A percentile compares a stretch with the other conserved stretches of the same genome.
These are phyloP conservation scores for Nicotiana attenuata DNA, from an alignment of 257 asterid genomes.

Conservation along the genomic window DNA sequence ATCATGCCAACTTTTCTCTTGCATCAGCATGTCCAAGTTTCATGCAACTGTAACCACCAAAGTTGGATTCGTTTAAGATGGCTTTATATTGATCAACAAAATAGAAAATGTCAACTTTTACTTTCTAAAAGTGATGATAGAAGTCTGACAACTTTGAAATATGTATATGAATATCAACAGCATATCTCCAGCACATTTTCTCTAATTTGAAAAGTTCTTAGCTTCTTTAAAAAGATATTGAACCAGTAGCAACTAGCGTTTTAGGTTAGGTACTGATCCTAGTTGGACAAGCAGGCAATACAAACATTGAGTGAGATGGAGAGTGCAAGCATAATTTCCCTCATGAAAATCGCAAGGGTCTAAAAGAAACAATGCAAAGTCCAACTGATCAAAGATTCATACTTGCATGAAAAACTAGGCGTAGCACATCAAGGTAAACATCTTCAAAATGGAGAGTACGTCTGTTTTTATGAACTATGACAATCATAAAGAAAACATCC, in stretches of 20 bases:
- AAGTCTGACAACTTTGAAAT: background rate
- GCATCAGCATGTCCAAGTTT: slow-evolving; percentile 43
- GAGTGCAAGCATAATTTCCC: background rate
- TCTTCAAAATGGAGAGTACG: background rate
- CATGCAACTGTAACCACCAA: slow-evolving; percentile 46
- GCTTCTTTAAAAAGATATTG: background rate
- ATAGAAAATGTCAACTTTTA: background rate
- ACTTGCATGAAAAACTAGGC: too few relatives aligned
- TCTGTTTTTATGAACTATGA: background rate
- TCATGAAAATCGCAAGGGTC: background rate
- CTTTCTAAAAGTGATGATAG: background rate
- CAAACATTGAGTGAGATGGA: background rate
- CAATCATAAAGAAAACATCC: too few relatives aligned
- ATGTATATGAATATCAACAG: background rate
- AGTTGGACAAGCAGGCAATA: background rate
- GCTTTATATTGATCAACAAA: slow-evolving; percentile 18
- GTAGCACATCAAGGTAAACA: too few relatives aligned
- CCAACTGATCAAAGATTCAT: too few relatives aligned
- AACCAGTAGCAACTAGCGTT: background rate
- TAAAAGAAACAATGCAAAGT: background rate
- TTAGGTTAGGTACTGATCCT: background rate
- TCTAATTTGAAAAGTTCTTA: background rate
- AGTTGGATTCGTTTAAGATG: slow-evolving; percentile 31
- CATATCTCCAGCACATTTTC: background rate
- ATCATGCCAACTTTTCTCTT: slow-evolving; percentile 41